These are phyloP conservation scores for Groenewaldozyma auringiensis DNA, from an alignment of 1,139 yeast species.

Conservation along the genomic window DNA sequence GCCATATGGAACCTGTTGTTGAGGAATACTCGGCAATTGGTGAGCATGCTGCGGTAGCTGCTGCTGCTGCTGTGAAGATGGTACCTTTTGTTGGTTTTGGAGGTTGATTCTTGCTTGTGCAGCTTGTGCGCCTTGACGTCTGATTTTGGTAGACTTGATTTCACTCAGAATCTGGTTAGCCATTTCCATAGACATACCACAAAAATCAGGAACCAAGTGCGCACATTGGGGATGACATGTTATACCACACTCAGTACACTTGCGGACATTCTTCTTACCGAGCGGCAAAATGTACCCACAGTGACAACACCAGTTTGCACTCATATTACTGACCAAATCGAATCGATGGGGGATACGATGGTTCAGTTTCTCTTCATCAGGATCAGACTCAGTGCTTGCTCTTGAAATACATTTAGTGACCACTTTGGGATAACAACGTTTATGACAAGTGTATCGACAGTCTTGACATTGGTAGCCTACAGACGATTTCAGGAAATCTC, in stretches of 20 bases:
- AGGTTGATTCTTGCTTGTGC: slow-evolving; percentile 2
- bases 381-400: slow-evolving; percentile 74
- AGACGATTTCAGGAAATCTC: slow-evolving; percentile 78
- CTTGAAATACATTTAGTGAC: slow-evolving; percentile 94
- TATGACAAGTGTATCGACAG: slow-evolving; percentile 89
- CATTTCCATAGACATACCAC: slow-evolving; percentile 98
- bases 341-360: slow-evolving; percentile 96
- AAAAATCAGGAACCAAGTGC: slow-evolving; percentile 92
- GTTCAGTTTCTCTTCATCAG: slow-evolving; percentile 84
- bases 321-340: slow-evolving; percentile 82
- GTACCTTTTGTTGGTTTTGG: slow-evolving; percentile 8
- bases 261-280: slow-evolving; percentile 90
- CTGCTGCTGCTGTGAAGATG: slow-evolving; percentile 6
- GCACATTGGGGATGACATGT: slow-evolving; percentile 93
- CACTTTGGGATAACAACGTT: slow-evolving; percentile 86
- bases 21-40: slow-evolving; percentile 5
- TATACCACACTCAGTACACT: slow-evolving; percentile 90
- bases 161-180: slow-evolving; percentile 84
- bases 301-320: slow-evolving; percentile 99
- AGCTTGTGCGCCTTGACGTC: slow-evolving; percentile 29
- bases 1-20: slow-evolving; percentile 5
- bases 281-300: slow-evolving; percentile 95
- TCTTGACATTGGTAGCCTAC: slow-evolving; percentile 97
- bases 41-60: slow-evolving; percentile 7
- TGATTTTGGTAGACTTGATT: slow-evolving; percentile 67